Evolutionary conservation across 1,139 yeast species (phyloP), one percentile per base, ranked within the genome.

Genomic region (Blastobotrys petasosporus): DNA sequence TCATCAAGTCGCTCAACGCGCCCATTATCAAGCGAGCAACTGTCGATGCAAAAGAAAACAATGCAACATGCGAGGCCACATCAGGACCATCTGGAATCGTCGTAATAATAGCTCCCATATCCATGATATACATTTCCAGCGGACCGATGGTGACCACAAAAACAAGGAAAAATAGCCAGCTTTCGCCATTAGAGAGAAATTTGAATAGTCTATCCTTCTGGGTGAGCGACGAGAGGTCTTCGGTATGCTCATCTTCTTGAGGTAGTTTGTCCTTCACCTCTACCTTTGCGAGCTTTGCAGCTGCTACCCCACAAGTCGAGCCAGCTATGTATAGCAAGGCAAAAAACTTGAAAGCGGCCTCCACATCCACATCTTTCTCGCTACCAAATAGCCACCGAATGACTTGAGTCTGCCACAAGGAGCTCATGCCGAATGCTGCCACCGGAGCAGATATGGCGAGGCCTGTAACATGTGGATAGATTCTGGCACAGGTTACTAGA

Each of bases 371-470:
- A 20, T 57, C 48, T 7, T 53, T 59, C 6, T 53, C 52, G 12
- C 54, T 55, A 2, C 52, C 42, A 82, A 77, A 41, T 64, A 73
- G 47, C 15, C 41, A 40, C 56, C 61, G 51, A 57, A 63, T 36
- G 28, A 64, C 49, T 52, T 66, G 70, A 10, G 73, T 57, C 48
- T 61, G 77, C 49, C 84, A 65, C 45, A 85, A 68, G 3, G 95
- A 79, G 8, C 94, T 82, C 28, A 87, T 62, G 1, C 97, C 97
- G 64, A 84, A 88, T 52, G 85, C 82, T 0, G 94, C 79, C 3
- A 92, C 90, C 0, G 97, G 97, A 33, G 85, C 74, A 40, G 95
- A 83, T 39, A 92, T 87, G 35, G 95, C 85, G 51, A 90, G 67
- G 2, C 95, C 85, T 51, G 85, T 84, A 41, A 73, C 73, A 32